A percentile compares a stretch with the other conserved stretches of the same genome.
These are phyloP conservation scores for Erysimum cheiranthoides DNA, from an alignment of 345 rosid species.

Conservation along the genomic window DNA sequence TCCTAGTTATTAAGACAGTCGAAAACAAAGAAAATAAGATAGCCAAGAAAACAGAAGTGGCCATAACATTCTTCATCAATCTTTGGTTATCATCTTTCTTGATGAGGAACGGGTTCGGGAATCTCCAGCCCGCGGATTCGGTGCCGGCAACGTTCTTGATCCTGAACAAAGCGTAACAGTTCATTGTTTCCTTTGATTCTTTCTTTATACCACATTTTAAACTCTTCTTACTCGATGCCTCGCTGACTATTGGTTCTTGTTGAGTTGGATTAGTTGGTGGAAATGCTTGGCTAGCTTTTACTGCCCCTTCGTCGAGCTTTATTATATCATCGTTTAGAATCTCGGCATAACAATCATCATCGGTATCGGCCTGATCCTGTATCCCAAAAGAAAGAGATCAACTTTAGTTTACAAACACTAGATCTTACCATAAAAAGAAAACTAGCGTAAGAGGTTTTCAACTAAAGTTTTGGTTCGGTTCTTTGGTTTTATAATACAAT, in stretches of 20 bases:
- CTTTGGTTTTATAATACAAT: background rate
- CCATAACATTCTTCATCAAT: conserved; percentile 34
- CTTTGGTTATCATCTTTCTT: conserved; percentile 32
- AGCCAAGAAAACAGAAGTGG: conserved; percentile 25
- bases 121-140: background rate
- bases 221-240: conserved; percentile 33
- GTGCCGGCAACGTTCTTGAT: conserved; percentile 20
- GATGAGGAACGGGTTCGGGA: conserved; percentile 17
- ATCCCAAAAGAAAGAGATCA: conserved; percentile 1
- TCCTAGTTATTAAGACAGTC: conserved; percentile 17
- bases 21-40: conserved; percentile 34
- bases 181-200: conserved; percentile 31
- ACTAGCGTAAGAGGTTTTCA: background rate
- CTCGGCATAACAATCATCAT: conserved; percentile 71
- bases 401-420: background rate
- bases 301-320: conserved; percentile 59
- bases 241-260: conserved; percentile 27
- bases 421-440: background rate
- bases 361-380: conserved; percentile 34
- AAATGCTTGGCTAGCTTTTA: conserved; percentile 42
- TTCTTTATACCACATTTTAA: conserved; percentile 34
- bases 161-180: conserved; percentile 34
- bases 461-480: background rate
- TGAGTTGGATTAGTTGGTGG: conserved; percentile 30
- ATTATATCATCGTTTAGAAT: conserved; percentile 83